Percentiles rank a stretch among this genome's conserved stretches.
Conservation (phyloP, 2,329 filamentous ascomycete genomes). For the Arthrocladium fulminans region DNA sequence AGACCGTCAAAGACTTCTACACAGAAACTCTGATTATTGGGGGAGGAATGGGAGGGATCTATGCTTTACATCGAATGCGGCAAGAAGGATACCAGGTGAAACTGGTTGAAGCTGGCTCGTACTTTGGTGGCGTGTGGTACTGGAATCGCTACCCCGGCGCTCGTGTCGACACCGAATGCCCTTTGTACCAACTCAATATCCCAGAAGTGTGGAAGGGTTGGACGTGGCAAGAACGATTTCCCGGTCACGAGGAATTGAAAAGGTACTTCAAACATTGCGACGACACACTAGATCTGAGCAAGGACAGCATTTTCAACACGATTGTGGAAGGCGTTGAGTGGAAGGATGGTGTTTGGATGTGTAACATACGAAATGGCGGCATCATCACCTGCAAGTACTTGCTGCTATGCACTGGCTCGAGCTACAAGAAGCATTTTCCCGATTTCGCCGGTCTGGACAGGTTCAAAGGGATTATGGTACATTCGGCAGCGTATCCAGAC, state of each 20-base stretch:
- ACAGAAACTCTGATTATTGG: slow-evolving; percentile 23
- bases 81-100: slow-evolving; percentile 41
- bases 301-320: slow-evolving; percentile 19
- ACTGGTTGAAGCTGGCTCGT: slow-evolving; percentile 45
- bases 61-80: slow-evolving; percentile 44
- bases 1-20: background rate
- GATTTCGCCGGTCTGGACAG: slow-evolving; percentile 49
- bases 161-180: slow-evolving; percentile 46
- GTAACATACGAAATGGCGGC: slow-evolving; percentile 30
- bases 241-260: slow-evolving; percentile 32
- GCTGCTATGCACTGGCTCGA: slow-evolving; percentile 25
- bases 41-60: slow-evolving; percentile 35
- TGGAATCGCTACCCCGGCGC: slow-evolving; percentile 48
- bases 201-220: slow-evolving; percentile 41
- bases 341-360: slow-evolving; percentile 31
- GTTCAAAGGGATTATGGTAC: slow-evolving; percentile 52
- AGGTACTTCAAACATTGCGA: slow-evolving; percentile 37
- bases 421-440: slow-evolving; percentile 47
- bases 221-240: slow-evolving; percentile 36
- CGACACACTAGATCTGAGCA: slow-evolving; percentile 29
- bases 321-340: slow-evolving; percentile 29
- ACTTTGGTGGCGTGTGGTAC: slow-evolving; percentile 32
- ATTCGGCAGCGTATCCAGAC: slow-evolving; percentile 53
- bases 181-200: slow-evolving; percentile 46
- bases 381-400: slow-evolving; percentile 13